A percentile compares a stretch with the other conserved stretches of the same genome.
Conservation (phyloP, 2,329 filamentous ascomycete species). For the Colletotrichum sp. region DNA sequence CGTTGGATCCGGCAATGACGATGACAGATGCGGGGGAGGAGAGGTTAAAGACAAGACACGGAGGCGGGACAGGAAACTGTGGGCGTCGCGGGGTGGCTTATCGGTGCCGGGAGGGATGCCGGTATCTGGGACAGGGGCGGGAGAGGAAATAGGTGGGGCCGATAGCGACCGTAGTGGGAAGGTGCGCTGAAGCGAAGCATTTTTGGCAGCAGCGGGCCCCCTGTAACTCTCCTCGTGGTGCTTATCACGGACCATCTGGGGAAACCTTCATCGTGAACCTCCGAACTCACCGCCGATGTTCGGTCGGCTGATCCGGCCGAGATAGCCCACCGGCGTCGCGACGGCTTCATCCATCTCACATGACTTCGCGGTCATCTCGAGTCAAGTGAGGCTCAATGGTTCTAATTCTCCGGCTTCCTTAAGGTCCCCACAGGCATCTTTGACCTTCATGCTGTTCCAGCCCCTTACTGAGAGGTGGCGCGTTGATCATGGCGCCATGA, state of each 20-base stretch:
- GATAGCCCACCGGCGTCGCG: background rate
- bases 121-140: background rate
- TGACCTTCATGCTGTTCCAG: background rate
- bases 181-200: background rate
- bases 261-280: background rate
- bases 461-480: background rate
- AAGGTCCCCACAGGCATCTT: background rate
- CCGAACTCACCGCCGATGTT: background rate
- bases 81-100: conserved; percentile 6
- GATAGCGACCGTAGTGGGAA: background rate
- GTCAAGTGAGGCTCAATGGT: background rate
- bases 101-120: conserved; percentile 1
- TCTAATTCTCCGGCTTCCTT: background rate
- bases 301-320: conserved; percentile 9
- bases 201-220: background rate
- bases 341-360: background rate
- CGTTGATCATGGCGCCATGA: background rate
- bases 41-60: conserved; percentile 1
- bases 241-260: background rate
- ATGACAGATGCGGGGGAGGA: background rate
- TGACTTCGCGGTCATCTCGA: background rate
- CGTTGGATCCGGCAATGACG: background rate
- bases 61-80: background rate
- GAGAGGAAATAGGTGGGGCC: background rate
- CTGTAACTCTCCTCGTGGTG: background rate